A percentile compares a stretch with the other conserved stretches of the same genome.
Conservation (phyloP, 306 rosid species). For the Trifolium subterraneum region DNA sequence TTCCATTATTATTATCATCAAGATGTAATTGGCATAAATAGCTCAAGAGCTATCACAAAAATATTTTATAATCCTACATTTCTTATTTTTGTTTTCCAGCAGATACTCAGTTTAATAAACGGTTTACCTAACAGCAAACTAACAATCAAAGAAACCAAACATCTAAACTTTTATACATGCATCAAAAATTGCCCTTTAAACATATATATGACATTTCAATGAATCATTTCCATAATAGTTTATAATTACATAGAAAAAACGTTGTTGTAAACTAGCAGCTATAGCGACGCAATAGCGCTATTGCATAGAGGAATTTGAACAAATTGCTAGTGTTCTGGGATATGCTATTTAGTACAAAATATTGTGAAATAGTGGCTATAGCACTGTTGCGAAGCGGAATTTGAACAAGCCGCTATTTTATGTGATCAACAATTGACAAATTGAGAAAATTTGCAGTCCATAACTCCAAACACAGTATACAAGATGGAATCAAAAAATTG, state of each 20-base stretch:
- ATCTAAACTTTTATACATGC: conserved; percentile 14
- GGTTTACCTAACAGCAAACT: conserved; percentile 12
- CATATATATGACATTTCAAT: neutral
- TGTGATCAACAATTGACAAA: neutral
- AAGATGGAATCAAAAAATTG: too few relatives aligned
- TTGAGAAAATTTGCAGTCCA: too few relatives aligned
- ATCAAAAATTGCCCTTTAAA: neutral
- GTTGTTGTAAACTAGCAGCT: too few relatives aligned
- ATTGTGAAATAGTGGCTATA: too few relatives aligned
- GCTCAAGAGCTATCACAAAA: conserved; percentile 5
- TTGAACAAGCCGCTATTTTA: too few relatives aligned
- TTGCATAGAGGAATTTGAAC: too few relatives aligned
- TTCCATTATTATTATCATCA: conserved; percentile 13
- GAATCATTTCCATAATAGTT: conserved; percentile 18
- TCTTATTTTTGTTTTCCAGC: conserved; percentile 25
- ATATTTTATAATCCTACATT: conserved; percentile 1
- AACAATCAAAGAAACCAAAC: conserved; percentile 28
- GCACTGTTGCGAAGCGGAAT: too few relatives aligned
- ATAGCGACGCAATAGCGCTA: too few relatives aligned
- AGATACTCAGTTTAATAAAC: conserved; percentile 10
- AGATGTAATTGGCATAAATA: conserved; percentile 16
- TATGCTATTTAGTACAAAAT: too few relatives aligned
- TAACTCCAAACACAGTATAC: neutral
- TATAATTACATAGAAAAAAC: neutral
- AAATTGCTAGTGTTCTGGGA: too few relatives aligned